Percentiles rank a stretch among this genome's conserved stretches.
These are phyloP conservation scores for Cyphellophora europaea DNA, from an alignment of 2,329 filamentous ascomycete species.

Conservation along the genomic window DNA sequence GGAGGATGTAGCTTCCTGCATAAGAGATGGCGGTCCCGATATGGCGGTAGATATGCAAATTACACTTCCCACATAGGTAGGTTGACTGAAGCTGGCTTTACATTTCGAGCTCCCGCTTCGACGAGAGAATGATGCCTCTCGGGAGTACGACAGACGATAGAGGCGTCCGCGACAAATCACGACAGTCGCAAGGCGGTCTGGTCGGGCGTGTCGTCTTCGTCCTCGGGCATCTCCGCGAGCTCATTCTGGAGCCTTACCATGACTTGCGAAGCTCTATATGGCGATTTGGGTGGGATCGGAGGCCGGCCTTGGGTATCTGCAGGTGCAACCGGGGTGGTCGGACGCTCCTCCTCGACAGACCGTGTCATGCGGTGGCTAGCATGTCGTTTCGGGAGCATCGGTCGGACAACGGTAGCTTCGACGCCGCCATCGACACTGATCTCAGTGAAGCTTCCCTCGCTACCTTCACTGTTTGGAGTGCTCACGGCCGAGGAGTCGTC, in stretches of 20 bases:
- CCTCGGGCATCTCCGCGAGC: not conserved
- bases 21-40: no score
- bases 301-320: not conserved
- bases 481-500: not conserved
- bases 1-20: no score
- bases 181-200: no score
- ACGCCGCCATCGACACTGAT: not conserved
- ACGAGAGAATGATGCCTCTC: no score
- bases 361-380: not conserved
- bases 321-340: not conserved
- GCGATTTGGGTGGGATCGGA: not conserved
- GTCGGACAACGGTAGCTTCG: not conserved
- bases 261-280: not conserved
- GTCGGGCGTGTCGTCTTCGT: no score
- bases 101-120: no score
- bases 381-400: not conserved
- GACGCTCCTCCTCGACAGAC: no score
- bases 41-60: no score
- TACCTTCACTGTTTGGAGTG: not conserved
- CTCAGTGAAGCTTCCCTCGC: not conserved
- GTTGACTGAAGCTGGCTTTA: no score
- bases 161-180: no score
- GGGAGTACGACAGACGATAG: no score
- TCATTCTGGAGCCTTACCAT: not conserved
- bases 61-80: no score